Base-by-base conservation (phyloP, 2,329 filamentous ascomycete genomes). In the Xylariaceae sp. region DNA sequence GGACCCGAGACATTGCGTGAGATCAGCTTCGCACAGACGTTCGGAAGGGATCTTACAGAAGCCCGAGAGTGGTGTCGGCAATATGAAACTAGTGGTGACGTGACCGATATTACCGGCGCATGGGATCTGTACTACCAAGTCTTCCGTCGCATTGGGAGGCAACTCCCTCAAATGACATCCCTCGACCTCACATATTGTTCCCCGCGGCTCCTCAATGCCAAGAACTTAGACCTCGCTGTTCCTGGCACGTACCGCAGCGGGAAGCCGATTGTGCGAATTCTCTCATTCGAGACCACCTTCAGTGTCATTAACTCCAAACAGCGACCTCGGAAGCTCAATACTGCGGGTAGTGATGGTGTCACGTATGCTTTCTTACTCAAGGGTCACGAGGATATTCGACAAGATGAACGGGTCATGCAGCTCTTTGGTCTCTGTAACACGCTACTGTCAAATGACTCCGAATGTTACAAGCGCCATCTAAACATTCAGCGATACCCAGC, bases 51-150 rank as follows among this genome's bases (percentile, higher is more conserved):
- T 68, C 80, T 99, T 18, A 88, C 90, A 53, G 95, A 99, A 71
- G 95, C 94, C 9, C 87, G 90, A 55, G 92, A 97, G 61, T 99
- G 94, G 87, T 99, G 94, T 69, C 86, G 89, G 56, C 89, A 95
- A 48, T 99, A 96, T 72, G 87, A 90, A 63, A 83, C 84, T 39
- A 94, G 89, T n/a, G 81, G 86, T 46, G 94, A 99, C 66, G 85
- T 94, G 55, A 93, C 90, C 44, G 95, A 99, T 68, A 82, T 99
- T 42, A 99, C 97, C 66, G 91, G 96, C 71, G 94, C 94, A 6
- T 99, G 94, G 94, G 95, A 99, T 71, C 82, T 99, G 13, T 99
- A 99, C 73, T 99, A 99, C 72, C 91, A 96, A 60, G 94, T 97
- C 1, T 99, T 99, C 83, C 86, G 92, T 55, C 89, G 95, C 67